Evolutionary conservation across 2,329 filamentous ascomycete genomes (phyloP), one percentile per base, ranked within the genome.

Genomic region (Penicillium palitans): DNA sequence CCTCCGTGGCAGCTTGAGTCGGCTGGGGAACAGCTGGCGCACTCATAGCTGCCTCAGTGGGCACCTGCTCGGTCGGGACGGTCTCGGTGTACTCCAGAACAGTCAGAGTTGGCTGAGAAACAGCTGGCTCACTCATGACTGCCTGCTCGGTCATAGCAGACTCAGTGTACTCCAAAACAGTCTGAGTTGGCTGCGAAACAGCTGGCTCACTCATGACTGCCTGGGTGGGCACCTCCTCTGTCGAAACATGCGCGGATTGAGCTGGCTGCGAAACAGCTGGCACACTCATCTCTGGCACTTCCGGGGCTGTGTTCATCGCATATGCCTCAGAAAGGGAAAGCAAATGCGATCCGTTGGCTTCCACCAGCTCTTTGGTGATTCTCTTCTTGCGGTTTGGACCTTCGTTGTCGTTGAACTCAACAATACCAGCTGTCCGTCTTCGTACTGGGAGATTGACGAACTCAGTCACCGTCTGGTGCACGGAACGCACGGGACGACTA

Each of bases 21-120:
- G 47, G 47, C 47, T 50, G 33, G 9, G 9, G 24, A 27, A 50
- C 47, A 50, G 47, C 47, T 50, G 47, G 33, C 47, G 7, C 47
- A 40, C 47, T 40, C 47, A 39, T 13, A 6, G 12, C 31, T 39
- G 31, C 33, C 31, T 37, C 15, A 10, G 8, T 47, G 8, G 45
- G 10, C n/a, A 33, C n/a, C 24, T 44, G 24, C 41, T 44, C 41
- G 21, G 33, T 35, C 33, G 33, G 7, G 13, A 7, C 13, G 33
- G 33, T 35, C 44, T 46, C 25, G 3, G 25, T 46, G 25, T 13
- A 19, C 25, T 46, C 44, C 44, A 21, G 19, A 21, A 3, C n/a
- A 15, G 45, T 47, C 29, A 3, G 45, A 33, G 45, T 17, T 10
- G 45, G 45, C 45, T 47, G 45, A 4, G 44, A 33, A 21, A 49